A percentile compares a stretch with the other conserved stretches of the same genome.
These are phyloP conservation scores for Cryptococcus hybrid DNA, from an alignment of 1,284 basidiomycete species.

Conservation along the genomic window DNA sequence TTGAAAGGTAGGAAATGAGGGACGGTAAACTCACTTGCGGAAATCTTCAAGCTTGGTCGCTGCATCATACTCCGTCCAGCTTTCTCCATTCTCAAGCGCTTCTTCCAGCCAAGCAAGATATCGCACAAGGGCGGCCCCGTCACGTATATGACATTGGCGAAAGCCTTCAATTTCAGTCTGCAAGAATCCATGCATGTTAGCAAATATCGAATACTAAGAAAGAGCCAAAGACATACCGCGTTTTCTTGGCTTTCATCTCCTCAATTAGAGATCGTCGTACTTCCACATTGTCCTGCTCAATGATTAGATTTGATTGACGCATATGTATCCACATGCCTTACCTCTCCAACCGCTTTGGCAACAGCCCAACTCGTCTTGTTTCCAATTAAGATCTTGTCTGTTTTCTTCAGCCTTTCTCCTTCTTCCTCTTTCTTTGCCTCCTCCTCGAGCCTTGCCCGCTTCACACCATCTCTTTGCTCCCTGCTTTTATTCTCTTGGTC, in stretches of 20 bases:
- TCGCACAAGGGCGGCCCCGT: constrained; percentile 78
- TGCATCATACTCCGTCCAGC: constrained; percentile 76
- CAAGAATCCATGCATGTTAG: background rate
- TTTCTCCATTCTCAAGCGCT: constrained; percentile 63
- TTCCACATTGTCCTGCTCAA: constrained; percentile 65
- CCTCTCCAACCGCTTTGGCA: constrained; percentile 67
- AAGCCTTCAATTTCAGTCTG: constrained; percentile 81
- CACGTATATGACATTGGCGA: constrained; percentile 81
- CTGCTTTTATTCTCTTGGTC: constrained; percentile 10
- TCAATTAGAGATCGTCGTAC: constrained; percentile 71
- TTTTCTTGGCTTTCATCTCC: constrained; percentile 91
- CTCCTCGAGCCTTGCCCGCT: background rate
- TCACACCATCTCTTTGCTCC: constrained; percentile 8
- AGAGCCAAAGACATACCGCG: constrained; percentile 34
- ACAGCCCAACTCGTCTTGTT: constrained; percentile 75
- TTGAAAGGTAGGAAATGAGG: background rate
- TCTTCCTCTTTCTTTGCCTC: background rate
- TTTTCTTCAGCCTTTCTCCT: constrained; percentile 36
- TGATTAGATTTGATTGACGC: constrained; percentile 12
- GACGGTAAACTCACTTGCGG: constrained; percentile 62
- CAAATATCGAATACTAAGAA: background rate
- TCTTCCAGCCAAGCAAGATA: constrained; percentile 97
- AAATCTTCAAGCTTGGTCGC: constrained; percentile 76
- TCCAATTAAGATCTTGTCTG: constrained; percentile 56
- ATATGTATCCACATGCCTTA: constrained; percentile 37